Percentiles rank a stretch among this genome's conserved stretches.
phyloP scores from a whole-genome alignment of 192 early-diverging fungal species.

The Lobosporangium transversale region DNA sequence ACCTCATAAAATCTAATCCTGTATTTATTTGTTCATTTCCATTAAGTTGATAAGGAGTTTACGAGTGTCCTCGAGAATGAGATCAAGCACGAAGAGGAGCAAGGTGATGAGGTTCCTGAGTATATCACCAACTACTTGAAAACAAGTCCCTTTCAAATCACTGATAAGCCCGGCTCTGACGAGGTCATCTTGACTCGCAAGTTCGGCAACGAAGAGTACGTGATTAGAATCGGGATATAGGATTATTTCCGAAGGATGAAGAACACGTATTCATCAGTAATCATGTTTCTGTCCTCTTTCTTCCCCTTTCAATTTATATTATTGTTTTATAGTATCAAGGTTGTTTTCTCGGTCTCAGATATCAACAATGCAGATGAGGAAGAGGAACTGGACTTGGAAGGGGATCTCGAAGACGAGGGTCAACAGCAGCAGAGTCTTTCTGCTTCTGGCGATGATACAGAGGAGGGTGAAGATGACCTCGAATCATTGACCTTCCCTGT shows the following conservation, averaged over 20 bases:
- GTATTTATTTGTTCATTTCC: too few species aligned
- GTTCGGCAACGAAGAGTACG: conserved; percentile 91
- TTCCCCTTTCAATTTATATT: conserved; percentile 5
- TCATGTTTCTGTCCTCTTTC: background rate
- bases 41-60: conserved; percentile 35
- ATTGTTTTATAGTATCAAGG: conserved; percentile 71
- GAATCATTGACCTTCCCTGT: conserved; percentile 73
- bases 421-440: conserved; percentile 46
- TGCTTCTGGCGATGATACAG: conserved; percentile 62
- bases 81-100: conserved; percentile 52
- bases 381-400: conserved; percentile 68
- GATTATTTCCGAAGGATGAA: background rate
- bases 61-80: conserved; percentile 28
- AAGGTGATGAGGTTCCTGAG: conserved; percentile 39
- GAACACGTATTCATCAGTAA: background rate
- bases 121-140: conserved; percentile 51
- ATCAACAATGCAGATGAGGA: conserved; percentile 81
- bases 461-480: conserved; percentile 73
- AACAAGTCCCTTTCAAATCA: conserved; percentile 66
- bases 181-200: conserved; percentile 83
- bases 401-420: conserved; percentile 56
- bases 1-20: background rate
- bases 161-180: conserved; percentile 80
- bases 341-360: conserved; percentile 87
- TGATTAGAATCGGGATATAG: background rate